A percentile compares a stretch with the other conserved stretches of the same genome.
These are phyloP conservation scores for Pseudogymnoascus sp. DNA, from an alignment of 2,329 filamentous ascomycete genomes.

Conservation along the genomic window DNA sequence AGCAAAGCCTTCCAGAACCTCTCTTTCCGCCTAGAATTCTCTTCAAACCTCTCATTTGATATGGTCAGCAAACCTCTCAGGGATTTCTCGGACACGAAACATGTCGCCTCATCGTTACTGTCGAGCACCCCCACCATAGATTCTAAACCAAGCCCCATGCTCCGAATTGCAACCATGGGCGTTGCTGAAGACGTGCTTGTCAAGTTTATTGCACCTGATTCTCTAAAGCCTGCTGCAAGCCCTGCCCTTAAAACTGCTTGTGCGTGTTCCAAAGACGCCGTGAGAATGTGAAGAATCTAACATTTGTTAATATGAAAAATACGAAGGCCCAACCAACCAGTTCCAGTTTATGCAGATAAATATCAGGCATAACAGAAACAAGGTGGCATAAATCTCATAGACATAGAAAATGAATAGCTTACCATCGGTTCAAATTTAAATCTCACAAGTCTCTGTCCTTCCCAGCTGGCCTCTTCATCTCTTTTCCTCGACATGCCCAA, in stretches of 20 bases:
- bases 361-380: conserved; percentile 8
- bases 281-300: conserved; percentile 85
- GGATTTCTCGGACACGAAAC: conserved; percentile 59
- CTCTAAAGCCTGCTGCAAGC: conserved; percentile 76
- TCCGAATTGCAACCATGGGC: conserved; percentile 79
- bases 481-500: conserved; percentile 37
- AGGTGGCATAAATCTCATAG: neutral
- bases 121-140: conserved; percentile 58
- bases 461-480: conserved; percentile 13
- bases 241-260: conserved; percentile 70
- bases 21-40: conserved; percentile 61
- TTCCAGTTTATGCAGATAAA: neutral
- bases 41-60: conserved; percentile 65
- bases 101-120: conserved; percentile 34
- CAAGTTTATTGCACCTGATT: conserved; percentile 75
- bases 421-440: conserved; percentile 97
- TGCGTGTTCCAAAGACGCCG: conserved; percentile 66
- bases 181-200: conserved; percentile 32
- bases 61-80: conserved; percentile 60
- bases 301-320: conserved; percentile 8
- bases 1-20: conserved; percentile 48
- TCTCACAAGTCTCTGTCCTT: conserved; percentile 53
- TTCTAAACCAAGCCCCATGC: conserved; percentile 74
- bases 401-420: conserved; percentile 29
- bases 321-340: neutral